Evolutionary conservation across 257 asterid species (phyloP).

Genomic region (Primulina huaijiensis): DNA sequence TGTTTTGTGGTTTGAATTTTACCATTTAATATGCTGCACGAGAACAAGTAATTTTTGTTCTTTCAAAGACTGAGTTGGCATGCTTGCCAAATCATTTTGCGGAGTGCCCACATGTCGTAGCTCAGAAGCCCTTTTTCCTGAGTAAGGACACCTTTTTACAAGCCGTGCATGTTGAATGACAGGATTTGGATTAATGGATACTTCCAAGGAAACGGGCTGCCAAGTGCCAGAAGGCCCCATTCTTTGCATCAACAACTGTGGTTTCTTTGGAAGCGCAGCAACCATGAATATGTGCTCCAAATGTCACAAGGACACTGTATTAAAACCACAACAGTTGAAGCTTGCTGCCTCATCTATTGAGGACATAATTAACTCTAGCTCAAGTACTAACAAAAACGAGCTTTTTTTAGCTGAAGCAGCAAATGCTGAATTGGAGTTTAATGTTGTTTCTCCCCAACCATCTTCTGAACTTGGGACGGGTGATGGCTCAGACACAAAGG

Average conservation of each 20-base stretch:
- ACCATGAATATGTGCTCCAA: slow-evolving; percentile 65
- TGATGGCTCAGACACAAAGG: slow-evolving; percentile 34
- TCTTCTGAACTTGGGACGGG: slow-evolving; percentile 24
- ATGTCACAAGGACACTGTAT: slow-evolving; percentile 50
- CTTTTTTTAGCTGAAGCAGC: slow-evolving; percentile 23
- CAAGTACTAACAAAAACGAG: slow-evolving; percentile 34
- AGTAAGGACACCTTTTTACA: background rate
- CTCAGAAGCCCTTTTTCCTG: background rate
- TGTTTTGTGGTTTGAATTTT: background rate
- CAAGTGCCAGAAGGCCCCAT: slow-evolving; percentile 59
- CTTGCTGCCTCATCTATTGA: slow-evolving; percentile 52
- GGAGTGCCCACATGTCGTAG: background rate
- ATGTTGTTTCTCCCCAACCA: slow-evolving; percentile 27
- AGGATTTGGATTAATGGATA: slow-evolving; percentile 42
- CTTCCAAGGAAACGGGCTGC: slow-evolving; percentile 55
- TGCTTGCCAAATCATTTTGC: background rate
- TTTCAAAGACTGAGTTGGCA: background rate
- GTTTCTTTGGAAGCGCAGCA: slow-evolving; percentile 59
- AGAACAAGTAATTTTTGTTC: background rate
- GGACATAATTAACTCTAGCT: slow-evolving; percentile 46
- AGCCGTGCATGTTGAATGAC: slow-evolving; percentile 4
- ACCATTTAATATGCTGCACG: background rate
- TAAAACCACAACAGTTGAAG: slow-evolving; percentile 48
- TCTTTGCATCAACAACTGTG: slow-evolving; percentile 63
- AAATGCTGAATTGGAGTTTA: slow-evolving; percentile 26